A percentile compares a stretch with the other conserved stretches of the same genome.
These are phyloP conservation scores for Coriaria nepalensis DNA, from an alignment of 306 rosid genomes.

Conservation along the genomic window DNA sequence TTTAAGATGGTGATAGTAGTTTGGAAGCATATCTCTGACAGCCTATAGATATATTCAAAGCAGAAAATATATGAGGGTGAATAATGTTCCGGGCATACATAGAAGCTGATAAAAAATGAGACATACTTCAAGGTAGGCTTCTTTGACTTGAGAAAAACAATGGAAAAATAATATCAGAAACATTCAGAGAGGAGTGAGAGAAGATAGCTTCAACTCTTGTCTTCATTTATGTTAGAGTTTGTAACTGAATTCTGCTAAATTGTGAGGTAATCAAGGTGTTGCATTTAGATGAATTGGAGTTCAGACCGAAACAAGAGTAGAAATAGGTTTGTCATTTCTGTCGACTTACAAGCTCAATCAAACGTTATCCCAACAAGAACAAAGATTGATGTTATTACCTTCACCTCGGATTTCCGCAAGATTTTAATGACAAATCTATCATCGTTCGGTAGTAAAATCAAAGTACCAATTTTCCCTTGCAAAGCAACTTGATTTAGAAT, in stretches of 20 bases:
- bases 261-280: too few relatives aligned
- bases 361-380: not conserved
- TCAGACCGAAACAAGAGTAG: too few relatives aligned
- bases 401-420: constrained; percentile 22
- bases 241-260: too few relatives aligned
- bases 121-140: too few relatives aligned
- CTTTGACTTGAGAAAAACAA: too few relatives aligned
- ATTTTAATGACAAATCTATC: constrained; percentile 19
- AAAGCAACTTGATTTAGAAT: constrained; percentile 19
- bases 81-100: not conserved
- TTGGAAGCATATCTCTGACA: constrained; percentile 29
- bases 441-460: constrained; percentile 13
- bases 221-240: too few relatives aligned
- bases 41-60: constrained; percentile 12
- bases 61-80: not conserved
- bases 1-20: constrained; percentile 26
- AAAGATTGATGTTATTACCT: constrained; percentile 16
- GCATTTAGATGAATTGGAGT: too few relatives aligned
- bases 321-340: not conserved
- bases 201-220: too few relatives aligned
- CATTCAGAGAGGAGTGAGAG: too few relatives aligned
- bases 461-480: constrained; percentile 20
- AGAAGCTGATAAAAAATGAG: too few relatives aligned
- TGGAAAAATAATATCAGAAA: too few relatives aligned
- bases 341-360: not conserved